Percentiles rank a stretch among this genome's conserved stretches.
These are phyloP conservation scores for Penicillium herquei DNA, from an alignment of 495 filamentous ascomycete genomes.

Conservation along the genomic window DNA sequence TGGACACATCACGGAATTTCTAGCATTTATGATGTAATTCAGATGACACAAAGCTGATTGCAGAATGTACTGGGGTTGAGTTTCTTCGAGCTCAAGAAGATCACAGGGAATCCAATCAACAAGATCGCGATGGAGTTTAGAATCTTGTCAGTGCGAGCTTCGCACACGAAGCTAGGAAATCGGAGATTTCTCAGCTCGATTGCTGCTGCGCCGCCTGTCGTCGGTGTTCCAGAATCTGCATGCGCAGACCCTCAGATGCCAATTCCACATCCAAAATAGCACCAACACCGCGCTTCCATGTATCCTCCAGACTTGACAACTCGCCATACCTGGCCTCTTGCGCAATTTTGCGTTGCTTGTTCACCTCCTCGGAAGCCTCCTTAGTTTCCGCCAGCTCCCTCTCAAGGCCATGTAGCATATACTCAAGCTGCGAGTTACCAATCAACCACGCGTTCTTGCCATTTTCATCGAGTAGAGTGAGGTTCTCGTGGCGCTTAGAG, in stretches of 20 bases:
- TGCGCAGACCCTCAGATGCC: constrained; percentile 66
- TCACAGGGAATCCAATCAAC: background rate
- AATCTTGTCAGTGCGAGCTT: no score
- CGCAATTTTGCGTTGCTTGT: constrained; percentile 62
- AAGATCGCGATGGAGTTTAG: background rate
- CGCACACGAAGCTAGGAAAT: background rate
- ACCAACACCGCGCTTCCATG: constrained; percentile 71
- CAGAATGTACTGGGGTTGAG: no score
- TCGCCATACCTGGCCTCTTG: constrained; percentile 71
- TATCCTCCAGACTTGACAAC: constrained; percentile 65
- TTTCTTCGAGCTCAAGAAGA: no score
- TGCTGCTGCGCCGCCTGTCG: constrained; percentile 40
- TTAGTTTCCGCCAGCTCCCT: constrained; percentile 67
- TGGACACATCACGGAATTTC: no score
- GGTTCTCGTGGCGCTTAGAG: constrained; percentile 60
- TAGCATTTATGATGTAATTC: no score
- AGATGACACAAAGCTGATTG: no score
- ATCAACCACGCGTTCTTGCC: constrained; percentile 92
- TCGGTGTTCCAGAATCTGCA: constrained; percentile 59
- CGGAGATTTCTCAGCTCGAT: constrained; percentile 16
- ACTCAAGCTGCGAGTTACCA: constrained; percentile 75
- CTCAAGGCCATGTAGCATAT: constrained; percentile 69
- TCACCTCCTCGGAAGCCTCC: constrained; percentile 65
- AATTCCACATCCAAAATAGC: constrained; percentile 71
- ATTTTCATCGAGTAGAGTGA: constrained; percentile 70